Evolutionary conservation across 129 eudicot species (phyloP).

Genomic region (Pseudognaphalium luteoalbum): DNA sequence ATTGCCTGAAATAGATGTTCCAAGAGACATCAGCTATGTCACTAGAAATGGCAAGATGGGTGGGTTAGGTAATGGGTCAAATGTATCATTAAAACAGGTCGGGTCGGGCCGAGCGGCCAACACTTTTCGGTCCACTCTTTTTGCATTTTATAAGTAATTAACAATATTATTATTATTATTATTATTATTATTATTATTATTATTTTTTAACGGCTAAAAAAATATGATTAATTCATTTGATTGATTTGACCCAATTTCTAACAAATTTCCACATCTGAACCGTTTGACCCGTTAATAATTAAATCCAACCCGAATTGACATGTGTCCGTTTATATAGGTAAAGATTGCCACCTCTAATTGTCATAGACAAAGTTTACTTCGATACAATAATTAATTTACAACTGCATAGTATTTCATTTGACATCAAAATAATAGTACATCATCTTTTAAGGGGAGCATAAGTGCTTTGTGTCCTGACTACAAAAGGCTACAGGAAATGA

Average conservation of each 20-base stretch:
- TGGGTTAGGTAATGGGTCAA: background rate
- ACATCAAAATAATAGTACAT: background rate
- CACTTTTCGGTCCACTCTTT: conserved; percentile 12
- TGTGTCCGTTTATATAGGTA: background rate
- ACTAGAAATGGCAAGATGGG: background rate
- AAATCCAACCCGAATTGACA: background rate
- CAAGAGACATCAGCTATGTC: conserved; percentile 27
- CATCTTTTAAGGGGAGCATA: too few species aligned
- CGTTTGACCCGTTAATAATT: background rate
- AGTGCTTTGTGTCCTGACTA: background rate
- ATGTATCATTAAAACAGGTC: background rate
- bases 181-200: too few species aligned
- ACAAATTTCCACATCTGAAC: background rate
- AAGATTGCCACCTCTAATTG: background rate
- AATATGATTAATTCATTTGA: background rate
- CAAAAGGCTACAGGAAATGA: background rate
- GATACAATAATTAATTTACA: background rate
- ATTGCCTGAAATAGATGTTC: conserved; percentile 43
- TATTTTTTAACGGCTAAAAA: background rate
- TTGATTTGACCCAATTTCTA: background rate
- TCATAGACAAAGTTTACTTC: background rate
- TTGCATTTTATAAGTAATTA: background rate
- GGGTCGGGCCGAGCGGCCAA: background rate
- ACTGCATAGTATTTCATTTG: background rate
- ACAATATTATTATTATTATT: too few species aligned